Evolutionary conservation across 345 rosid species (phyloP).

Genomic region (Raphanus raphanistrum): DNA sequence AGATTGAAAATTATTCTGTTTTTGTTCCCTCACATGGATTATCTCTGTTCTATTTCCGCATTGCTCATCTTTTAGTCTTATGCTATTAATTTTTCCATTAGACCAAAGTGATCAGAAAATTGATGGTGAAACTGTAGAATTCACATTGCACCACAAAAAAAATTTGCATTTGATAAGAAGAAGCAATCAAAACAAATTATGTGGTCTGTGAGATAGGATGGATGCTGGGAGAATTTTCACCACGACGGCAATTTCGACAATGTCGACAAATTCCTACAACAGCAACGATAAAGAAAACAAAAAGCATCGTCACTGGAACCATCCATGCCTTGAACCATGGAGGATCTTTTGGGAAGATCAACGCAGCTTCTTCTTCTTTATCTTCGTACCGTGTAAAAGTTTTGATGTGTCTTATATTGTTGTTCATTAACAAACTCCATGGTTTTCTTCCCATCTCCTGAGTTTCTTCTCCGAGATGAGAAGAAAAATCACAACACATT

Average conservation of each 20-base stretch:
- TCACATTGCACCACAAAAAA: neutral
- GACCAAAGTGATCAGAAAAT: neutral
- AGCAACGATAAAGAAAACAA: slow-evolving; percentile 1
- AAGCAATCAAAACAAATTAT: neutral
- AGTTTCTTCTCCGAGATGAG: slow-evolving; percentile 11
- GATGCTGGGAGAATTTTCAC: slow-evolving; percentile 39
- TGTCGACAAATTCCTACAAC: slow-evolving; percentile 10
- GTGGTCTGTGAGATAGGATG: slow-evolving; percentile 22
- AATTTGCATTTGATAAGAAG: neutral
- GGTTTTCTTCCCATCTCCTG: slow-evolving; percentile 20
- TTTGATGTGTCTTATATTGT: slow-evolving; percentile 17
- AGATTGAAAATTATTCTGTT: neutral
- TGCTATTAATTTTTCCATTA: neutral
- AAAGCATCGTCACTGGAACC: slow-evolving; percentile 25
- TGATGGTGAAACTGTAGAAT: neutral
- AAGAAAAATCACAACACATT: slow-evolving; percentile 4
- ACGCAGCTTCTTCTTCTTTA: slow-evolving; percentile 30
- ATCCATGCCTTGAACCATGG: slow-evolving; percentile 21
- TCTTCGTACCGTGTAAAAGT: neutral
- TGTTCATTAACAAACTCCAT: neutral
- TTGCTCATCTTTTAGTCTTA: neutral
- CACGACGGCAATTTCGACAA: slow-evolving; percentile 31
- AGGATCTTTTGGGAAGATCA: slow-evolving; percentile 18
- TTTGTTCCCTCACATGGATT: neutral
- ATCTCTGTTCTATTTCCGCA: neutral